Percentiles rank a stretch among this genome's conserved stretches.
phyloP scores from a whole-genome alignment of 2,329 filamentous ascomycete species.

The Alternaria gansuensis region DNA sequence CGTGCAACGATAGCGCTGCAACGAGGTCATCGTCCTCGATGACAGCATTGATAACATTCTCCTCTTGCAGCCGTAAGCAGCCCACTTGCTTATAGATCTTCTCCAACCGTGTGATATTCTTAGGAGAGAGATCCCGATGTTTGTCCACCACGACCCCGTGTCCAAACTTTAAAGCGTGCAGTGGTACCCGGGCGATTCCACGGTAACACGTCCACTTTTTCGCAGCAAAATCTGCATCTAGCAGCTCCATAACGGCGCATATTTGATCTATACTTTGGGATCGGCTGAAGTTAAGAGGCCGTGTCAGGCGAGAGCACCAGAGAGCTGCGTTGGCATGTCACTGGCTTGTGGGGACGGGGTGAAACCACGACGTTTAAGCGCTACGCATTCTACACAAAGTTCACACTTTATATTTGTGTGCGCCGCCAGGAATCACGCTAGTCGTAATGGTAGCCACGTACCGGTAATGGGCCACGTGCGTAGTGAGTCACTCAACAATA shows the following conservation, averaged over 20 bases:
- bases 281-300: slow-evolving; percentile 5
- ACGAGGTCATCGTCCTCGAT: slow-evolving; percentile 21
- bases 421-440: slow-evolving; percentile 17
- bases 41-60: slow-evolving; percentile 33
- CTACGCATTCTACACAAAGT: slow-evolving; percentile 11
- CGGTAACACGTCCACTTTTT: slow-evolving; percentile 16
- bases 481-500: slow-evolving; percentile 3
- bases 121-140: slow-evolving; percentile 10
- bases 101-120: slow-evolving; percentile 13
- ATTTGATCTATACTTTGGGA: background rate
- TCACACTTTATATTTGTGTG: slow-evolving; percentile 16
- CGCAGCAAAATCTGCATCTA: slow-evolving; percentile 9
- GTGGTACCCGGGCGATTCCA: slow-evolving; percentile 16
- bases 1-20: slow-evolving; percentile 14
- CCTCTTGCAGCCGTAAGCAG: slow-evolving; percentile 25
- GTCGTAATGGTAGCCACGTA: slow-evolving; percentile 14
- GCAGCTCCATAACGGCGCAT: slow-evolving; percentile 9
- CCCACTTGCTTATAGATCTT: slow-evolving; percentile 18
- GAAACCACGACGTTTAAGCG: slow-evolving; percentile 10
- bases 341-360: slow-evolving; percentile 3
- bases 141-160: slow-evolving; percentile 11
- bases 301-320: slow-evolving; percentile 1
- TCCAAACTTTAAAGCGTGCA: slow-evolving; percentile 19
- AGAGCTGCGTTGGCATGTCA: slow-evolving; percentile 7
- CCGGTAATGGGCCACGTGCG: background rate